Evolutionary conservation across 768 basidiomycete genomes (phyloP).

Genomic region (Mycena leptocephala): DNA sequence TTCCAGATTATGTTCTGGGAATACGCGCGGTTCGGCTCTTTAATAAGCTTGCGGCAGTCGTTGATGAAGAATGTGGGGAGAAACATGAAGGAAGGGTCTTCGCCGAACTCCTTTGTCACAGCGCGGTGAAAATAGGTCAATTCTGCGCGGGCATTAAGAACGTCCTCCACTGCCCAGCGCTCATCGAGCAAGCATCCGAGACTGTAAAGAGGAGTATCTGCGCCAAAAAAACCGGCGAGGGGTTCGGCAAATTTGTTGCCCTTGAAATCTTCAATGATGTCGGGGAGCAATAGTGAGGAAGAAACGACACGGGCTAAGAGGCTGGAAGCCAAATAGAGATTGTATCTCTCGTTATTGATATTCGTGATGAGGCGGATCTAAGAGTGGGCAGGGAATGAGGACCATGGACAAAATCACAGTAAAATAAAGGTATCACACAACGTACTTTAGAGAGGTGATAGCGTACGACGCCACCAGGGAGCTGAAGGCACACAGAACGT

Average conservation of each 20-base stretch:
- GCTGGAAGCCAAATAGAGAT: background rate
- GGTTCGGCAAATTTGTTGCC: background rate
- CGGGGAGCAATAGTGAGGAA: background rate
- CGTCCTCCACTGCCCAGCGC: conserved; percentile 1
- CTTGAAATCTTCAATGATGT: background rate
- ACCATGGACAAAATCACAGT: background rate
- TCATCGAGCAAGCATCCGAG: conserved; percentile 3
- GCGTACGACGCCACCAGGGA: background rate
- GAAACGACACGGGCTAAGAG: background rate
- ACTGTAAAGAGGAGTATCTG: background rate
- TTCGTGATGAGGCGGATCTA: conserved; percentile 11
- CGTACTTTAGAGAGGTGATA: conserved; percentile 7
- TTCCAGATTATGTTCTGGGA: background rate
- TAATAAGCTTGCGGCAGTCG: background rate
- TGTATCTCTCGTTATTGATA: background rate
- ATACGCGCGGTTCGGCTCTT: background rate
- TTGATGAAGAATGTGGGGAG: background rate
- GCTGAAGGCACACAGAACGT: background rate
- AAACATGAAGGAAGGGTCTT: background rate
- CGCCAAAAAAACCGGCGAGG: conserved; percentile 1
- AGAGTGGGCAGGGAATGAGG: no score
- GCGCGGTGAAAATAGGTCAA: background rate
- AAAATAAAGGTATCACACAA: background rate
- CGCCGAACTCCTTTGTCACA: background rate
- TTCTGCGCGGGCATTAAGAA: conserved; percentile 6